Evolutionary conservation across 2,329 filamentous ascomycete genomes (phyloP).

Genomic region (Calonectria honghensis): DNA sequence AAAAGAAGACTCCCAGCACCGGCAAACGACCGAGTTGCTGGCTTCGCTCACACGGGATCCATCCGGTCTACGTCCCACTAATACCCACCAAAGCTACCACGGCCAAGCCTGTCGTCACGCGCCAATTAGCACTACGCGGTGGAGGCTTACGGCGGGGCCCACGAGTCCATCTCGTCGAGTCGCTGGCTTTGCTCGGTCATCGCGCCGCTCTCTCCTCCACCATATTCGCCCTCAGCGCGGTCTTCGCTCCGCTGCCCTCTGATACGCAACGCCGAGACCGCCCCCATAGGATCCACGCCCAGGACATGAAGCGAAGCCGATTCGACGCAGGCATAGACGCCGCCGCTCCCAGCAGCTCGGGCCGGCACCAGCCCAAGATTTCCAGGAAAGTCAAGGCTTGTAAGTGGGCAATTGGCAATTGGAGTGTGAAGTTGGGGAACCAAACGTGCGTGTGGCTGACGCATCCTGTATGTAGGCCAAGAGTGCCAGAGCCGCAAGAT

Average conservation of each 20-base stretch:
- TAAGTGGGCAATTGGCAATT: conserved; percentile 42
- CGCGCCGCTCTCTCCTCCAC: conserved; percentile 23
- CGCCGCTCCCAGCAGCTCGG: neutral
- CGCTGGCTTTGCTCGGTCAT: conserved; percentile 23
- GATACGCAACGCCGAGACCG: neutral
- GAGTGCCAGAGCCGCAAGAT: conserved; percentile 74
- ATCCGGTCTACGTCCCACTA: neutral
- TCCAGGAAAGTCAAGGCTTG: conserved; percentile 59
- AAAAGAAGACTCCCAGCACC: neutral
- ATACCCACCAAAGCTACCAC: neutral
- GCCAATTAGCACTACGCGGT: neutral
- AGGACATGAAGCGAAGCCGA: conserved; percentile 31
- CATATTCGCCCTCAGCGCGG: neutral
- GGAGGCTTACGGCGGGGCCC: conserved; percentile 2
- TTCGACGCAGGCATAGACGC: conserved; percentile 23
- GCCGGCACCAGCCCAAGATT: conserved; percentile 53
- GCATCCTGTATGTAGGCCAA: conserved; percentile 50
- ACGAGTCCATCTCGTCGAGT: neutral
- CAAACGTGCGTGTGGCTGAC: neutral
- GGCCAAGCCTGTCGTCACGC: neutral
- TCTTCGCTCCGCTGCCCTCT: conserved; percentile 10
- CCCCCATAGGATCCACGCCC: neutral
- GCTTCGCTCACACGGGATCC: neutral
- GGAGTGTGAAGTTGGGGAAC: neutral
- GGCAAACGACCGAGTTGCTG: neutral